Conservation (phyloP, 495 filamentous ascomycete species). For the Niebla homalea region DNA sequence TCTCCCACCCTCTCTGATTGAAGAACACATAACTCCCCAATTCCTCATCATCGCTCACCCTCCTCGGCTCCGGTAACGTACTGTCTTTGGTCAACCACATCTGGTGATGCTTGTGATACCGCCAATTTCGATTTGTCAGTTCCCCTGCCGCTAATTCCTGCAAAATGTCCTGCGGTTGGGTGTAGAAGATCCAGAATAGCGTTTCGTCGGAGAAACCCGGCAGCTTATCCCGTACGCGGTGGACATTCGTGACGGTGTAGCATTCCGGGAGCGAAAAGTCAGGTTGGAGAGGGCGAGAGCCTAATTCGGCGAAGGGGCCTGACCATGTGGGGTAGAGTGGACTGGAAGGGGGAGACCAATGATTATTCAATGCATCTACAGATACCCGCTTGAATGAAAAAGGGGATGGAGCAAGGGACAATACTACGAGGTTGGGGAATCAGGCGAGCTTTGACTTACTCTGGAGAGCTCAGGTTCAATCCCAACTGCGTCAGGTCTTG, state of each 20-base stretch:
- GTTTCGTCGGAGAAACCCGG: slow-evolving; percentile 80
- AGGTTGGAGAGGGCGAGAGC: slow-evolving; percentile 59
- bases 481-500: slow-evolving; percentile 67
- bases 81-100: slow-evolving; percentile 89
- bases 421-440: slow-evolving; percentile 31
- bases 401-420: not conserved
- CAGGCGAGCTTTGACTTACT: slow-evolving; percentile 41
- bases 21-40: slow-evolving; percentile 82
- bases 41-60: slow-evolving; percentile 54
- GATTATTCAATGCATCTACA: not conserved
- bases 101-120: slow-evolving; percentile 79
- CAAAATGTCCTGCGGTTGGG: slow-evolving; percentile 66
- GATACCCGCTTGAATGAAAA: slow-evolving; percentile 9
- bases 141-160: slow-evolving; percentile 77
- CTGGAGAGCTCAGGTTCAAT: slow-evolving; percentile 63
- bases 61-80: slow-evolving; percentile 51
- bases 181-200: slow-evolving; percentile 90
- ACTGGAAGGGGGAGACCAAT: slow-evolving; percentile 16
- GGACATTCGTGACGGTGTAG: slow-evolving; percentile 79
- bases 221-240: slow-evolving; percentile 64
- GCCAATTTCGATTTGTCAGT: slow-evolving; percentile 74
- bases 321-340: slow-evolving; percentile 52
- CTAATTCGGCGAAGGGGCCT: slow-evolving; percentile 56
- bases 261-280: slow-evolving; percentile 69
- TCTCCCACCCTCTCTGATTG: slow-evolving; percentile 72